These are phyloP conservation scores for Eucalyptus camaldulensis DNA, from an alignment of 345 rosid genomes.

Conservation along the genomic window DNA sequence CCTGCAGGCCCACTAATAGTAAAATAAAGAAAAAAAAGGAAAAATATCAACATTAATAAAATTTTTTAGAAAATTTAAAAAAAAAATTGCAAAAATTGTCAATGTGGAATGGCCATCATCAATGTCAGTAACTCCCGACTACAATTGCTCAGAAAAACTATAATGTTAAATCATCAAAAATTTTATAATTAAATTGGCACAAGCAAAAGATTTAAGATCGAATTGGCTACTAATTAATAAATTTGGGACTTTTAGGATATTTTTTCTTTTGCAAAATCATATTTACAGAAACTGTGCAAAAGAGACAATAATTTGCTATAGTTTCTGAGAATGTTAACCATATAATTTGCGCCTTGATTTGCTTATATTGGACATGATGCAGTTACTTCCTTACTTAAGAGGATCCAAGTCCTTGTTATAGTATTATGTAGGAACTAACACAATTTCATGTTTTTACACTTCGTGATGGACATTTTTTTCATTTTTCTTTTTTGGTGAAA, in stretches of 20 bases:
- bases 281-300: neutral
- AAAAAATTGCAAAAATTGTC: neutral
- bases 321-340: neutral
- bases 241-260: neutral
- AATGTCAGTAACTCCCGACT: accelerated
- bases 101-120: neutral
- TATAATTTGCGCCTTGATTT: neutral
- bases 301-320: neutral
- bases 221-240: too few species aligned
- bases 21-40: accelerated
- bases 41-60: neutral
- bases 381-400: neutral
- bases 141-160: neutral
- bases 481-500: neutral
- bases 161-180: neutral
- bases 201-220: neutral
- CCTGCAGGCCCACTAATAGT: accelerated
- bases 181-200: neutral
- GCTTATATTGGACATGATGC: neutral
- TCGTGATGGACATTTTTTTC: neutral
- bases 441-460: neutral
- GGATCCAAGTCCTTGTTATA: neutral
- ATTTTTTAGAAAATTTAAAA: neutral
- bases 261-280: neutral
- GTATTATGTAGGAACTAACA: neutral